These are phyloP conservation scores for Suillus occidentalis DNA, from an alignment of 768 basidiomycete species.

Conservation along the genomic window DNA sequence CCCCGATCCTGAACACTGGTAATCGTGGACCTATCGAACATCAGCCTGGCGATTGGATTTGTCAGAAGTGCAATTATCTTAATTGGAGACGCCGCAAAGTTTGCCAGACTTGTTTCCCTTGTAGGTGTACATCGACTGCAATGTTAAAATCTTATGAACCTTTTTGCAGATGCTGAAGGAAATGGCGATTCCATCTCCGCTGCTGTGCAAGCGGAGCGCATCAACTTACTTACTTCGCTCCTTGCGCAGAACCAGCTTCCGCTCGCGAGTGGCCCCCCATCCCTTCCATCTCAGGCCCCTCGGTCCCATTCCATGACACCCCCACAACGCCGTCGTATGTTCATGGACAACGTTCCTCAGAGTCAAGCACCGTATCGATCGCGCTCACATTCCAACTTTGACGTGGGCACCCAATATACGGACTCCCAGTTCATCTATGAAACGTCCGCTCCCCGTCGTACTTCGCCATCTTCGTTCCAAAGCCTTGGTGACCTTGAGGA, in stretches of 20 bases:
- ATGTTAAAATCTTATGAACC: conserved; percentile 10
- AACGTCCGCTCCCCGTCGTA: conserved; percentile 49
- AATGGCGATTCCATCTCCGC: conserved; percentile 86
- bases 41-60: conserved; percentile 83
- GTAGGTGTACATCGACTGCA: conserved; percentile 42
- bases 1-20: conserved; percentile 86
- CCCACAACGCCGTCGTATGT: conserved; percentile 41
- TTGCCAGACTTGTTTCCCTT: conserved; percentile 86
- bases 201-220: conserved; percentile 82
- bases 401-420: conserved; percentile 46
- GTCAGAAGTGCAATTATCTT: conserved; percentile 80
- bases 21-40: conserved; percentile 88
- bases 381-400: conserved; percentile 52
- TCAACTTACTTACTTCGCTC: conserved; percentile 74
- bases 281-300: conserved; percentile 18
- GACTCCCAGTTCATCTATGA: conserved; percentile 65
- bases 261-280: conserved; percentile 19
- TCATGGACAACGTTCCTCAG: conserved; percentile 38
- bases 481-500: conserved; percentile 25
- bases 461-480: conserved; percentile 41
- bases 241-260: conserved; percentile 55
- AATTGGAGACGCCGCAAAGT: conserved; percentile 89
- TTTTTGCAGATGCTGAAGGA: conserved; percentile 70
- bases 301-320: conserved; percentile 50
- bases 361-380: conserved; percentile 34